Evolutionary conservation across 139 green algal genomes (phyloP).

Genomic region (Asterochloris sp.): DNA sequence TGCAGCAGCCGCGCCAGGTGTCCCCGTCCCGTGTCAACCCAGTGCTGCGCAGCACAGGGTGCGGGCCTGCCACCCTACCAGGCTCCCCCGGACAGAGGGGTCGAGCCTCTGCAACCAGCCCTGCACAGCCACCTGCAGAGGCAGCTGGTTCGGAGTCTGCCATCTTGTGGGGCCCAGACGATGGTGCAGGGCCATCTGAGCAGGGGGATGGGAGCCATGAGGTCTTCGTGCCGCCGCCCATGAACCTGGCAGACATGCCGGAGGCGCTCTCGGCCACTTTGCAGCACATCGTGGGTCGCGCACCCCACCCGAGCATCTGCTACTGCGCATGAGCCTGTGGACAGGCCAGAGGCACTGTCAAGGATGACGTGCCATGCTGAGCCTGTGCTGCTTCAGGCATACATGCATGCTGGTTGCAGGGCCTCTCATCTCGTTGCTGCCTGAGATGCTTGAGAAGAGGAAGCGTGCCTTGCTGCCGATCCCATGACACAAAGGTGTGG

Average conservation of each 20-base stretch:
- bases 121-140: too few relatives aligned
- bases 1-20: background rate
- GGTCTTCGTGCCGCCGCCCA: conserved; percentile 31
- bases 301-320: too few relatives aligned
- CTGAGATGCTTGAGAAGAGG: too few relatives aligned
- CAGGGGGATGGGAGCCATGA: conserved; percentile 7
- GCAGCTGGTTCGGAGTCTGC: too few relatives aligned
- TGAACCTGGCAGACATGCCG: conserved; percentile 54
- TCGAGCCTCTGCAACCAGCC: background rate
- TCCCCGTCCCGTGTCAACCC: background rate
- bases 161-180: background rate
- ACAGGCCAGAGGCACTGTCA: too few relatives aligned
- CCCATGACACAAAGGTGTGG: too few relatives aligned
- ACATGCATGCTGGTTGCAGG: too few relatives aligned
- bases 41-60: background rate
- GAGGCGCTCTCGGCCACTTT: conserved; percentile 60
- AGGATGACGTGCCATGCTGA: too few relatives aligned
- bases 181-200: background rate
- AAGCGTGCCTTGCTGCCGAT: too few relatives aligned
- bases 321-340: too few relatives aligned
- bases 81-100: background rate
- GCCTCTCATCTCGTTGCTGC: too few relatives aligned
- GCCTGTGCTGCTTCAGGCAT: too few relatives aligned
- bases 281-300: conserved; percentile 58
- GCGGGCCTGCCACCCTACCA: background rate